Percentiles rank a stretch among this genome's conserved stretches.
Conservation (phyloP, 2,329 filamentous ascomycete genomes). For the Aureobasidium leucospermi region DNA sequence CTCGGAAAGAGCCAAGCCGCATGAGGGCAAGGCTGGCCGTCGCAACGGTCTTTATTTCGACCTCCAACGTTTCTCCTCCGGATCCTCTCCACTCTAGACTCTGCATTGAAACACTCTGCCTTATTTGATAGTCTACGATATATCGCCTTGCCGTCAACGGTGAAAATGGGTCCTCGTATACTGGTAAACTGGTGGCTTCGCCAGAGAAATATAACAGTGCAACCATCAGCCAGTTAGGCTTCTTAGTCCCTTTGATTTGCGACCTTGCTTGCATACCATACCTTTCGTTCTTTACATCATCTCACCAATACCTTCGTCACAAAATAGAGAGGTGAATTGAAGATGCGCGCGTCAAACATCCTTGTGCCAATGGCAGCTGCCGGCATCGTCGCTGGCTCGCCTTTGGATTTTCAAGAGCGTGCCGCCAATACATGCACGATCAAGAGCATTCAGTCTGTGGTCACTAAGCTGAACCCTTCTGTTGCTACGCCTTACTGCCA, state of each 20-base stretch:
- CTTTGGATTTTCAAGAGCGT: slow-evolving; percentile 4
- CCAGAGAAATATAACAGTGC: background rate
- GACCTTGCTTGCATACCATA: background rate
- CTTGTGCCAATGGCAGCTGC: background rate
- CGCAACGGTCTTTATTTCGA: slow-evolving; percentile 9
- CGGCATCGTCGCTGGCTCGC: slow-evolving; percentile 2
- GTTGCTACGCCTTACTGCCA: slow-evolving; percentile 9
- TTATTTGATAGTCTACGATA: slow-evolving; percentile 5
- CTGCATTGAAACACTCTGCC: background rate
- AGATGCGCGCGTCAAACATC: background rate
- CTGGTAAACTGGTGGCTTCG: background rate
- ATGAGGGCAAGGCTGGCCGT: background rate
- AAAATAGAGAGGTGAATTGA: background rate
- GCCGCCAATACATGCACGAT: slow-evolving; percentile 1
- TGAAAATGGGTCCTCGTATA: slow-evolving; percentile 1
- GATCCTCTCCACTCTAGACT: background rate
- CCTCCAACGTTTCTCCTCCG: background rate
- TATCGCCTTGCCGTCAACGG: slow-evolving; percentile 1
- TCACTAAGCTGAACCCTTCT: slow-evolving; percentile 1
- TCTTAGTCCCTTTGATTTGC: background rate
- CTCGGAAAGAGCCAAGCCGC: background rate
- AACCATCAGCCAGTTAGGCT: background rate
- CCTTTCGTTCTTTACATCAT: background rate
- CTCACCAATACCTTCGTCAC: background rate
- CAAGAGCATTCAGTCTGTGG: background rate